Evolutionary conservation across 768 basidiomycete genomes (phyloP).

Genomic region (Naganishia vishniacii): DNA sequence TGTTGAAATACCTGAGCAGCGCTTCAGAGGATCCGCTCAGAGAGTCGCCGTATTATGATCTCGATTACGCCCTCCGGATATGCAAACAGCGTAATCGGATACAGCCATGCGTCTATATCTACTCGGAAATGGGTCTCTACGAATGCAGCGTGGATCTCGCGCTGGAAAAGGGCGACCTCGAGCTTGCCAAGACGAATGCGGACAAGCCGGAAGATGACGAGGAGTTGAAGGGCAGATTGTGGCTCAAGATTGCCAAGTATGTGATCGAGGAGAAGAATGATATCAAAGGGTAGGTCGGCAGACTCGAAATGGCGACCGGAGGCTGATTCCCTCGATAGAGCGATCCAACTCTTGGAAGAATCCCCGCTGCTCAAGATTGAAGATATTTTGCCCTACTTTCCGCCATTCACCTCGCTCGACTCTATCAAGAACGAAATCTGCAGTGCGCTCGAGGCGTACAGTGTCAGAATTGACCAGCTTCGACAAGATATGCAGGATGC

Average conservation of each 20-base stretch:
- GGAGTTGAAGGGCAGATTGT: conserved; percentile 80
- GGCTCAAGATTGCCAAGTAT: conserved; percentile 97
- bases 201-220: conserved; percentile 90
- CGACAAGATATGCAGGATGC: conserved; percentile 96
- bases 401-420: conserved; percentile 97
- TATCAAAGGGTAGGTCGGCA: conserved; percentile 75
- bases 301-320: background rate
- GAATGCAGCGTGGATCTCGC: conserved; percentile 95
- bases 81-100: conserved; percentile 76
- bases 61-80: conserved; percentile 89
- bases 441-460: conserved; percentile 87
- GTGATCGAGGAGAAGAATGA: conserved; percentile 97
- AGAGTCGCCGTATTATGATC: conserved; percentile 84
- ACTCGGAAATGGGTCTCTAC: conserved; percentile 94
- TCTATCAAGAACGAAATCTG: conserved; percentile 99
- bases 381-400: conserved; percentile 98
- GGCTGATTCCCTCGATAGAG: conserved; percentile 54
- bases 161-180: conserved; percentile 86
- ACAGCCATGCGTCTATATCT: conserved; percentile 90
- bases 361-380: conserved; percentile 95
- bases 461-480: conserved; percentile 78
- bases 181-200: conserved; percentile 89
- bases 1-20: conserved; percentile 67
- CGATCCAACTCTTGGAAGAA: conserved; percentile 92
- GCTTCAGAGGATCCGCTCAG: conserved; percentile 78